Evolutionary conservation across 164 flowering plant species (phyloP).

Genomic region (Piper longum): DNA sequence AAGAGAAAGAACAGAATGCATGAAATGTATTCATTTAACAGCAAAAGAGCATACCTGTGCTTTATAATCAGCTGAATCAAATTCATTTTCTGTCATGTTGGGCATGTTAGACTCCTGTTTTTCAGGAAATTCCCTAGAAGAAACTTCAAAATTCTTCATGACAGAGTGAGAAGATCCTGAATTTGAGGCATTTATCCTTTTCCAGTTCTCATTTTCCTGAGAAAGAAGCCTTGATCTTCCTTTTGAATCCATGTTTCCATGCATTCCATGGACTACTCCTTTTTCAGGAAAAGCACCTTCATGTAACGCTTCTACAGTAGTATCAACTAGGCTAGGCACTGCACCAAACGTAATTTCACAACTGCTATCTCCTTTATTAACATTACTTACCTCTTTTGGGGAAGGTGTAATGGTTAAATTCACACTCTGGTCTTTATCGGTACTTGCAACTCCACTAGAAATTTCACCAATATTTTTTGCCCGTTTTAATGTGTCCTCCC

Average conservation of each 20-base stretch:
- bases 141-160: slow-evolving; percentile 13
- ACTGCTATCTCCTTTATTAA: slow-evolving; percentile 19
- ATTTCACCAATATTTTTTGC: slow-evolving; percentile 10
- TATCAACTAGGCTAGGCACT: slow-evolving; percentile 23
- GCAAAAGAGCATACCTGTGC: slow-evolving; percentile 29
- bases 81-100: slow-evolving; percentile 30
- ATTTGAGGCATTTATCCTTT: slow-evolving; percentile 28
- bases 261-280: slow-evolving; percentile 37
- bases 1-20: neutral
- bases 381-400: slow-evolving; percentile 6
- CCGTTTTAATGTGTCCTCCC: slow-evolving; percentile 27
- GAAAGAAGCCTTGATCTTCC: slow-evolving; percentile 34
- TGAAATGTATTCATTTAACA: neutral
- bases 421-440: slow-evolving; percentile 18
- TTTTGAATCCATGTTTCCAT: slow-evolving; percentile 33
- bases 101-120: slow-evolving; percentile 12
- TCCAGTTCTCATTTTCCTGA: slow-evolving; percentile 56
- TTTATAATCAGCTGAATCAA: slow-evolving; percentile 37
- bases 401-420: slow-evolving; percentile 12
- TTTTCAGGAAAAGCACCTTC: slow-evolving; percentile 21
- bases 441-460: slow-evolving; percentile 11
- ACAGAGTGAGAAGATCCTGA: slow-evolving; percentile 14
- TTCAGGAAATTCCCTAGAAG: slow-evolving; percentile 16
- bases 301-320: slow-evolving; percentile 7
- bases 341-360: slow-evolving; percentile 18